Conservation (phyloP, 352 stramenopile genomes). For the Phytophthora megakarya region DNA sequence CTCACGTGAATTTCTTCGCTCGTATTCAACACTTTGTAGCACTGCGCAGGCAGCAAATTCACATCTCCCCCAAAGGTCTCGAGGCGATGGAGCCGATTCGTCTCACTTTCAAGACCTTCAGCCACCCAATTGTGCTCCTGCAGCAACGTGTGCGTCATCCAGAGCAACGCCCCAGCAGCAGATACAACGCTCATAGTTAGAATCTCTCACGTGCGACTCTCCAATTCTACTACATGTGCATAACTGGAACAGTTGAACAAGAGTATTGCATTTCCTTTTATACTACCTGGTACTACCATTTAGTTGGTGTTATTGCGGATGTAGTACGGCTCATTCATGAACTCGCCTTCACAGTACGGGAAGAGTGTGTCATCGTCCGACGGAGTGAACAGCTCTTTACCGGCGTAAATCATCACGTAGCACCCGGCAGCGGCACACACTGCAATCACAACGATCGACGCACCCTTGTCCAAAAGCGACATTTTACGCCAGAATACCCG, state of each 20-base stretch:
- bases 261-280: not conserved
- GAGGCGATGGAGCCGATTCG: not conserved
- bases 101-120: not conserved
- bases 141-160: constrained; percentile 45
- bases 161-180: constrained; percentile 43
- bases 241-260: not conserved
- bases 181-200: constrained; percentile 10
- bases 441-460: constrained; percentile 43
- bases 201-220: not conserved
- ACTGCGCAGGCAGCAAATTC: constrained; percentile 35
- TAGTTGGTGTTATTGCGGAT: constrained; percentile 41
- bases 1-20: constrained; percentile 37
- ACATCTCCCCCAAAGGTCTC: constrained; percentile 42
- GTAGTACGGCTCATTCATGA: constrained; percentile 54
- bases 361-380: constrained; percentile 45
- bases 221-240: not conserved
- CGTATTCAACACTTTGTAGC: constrained; percentile 16
- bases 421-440: constrained; percentile 48
- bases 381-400: constrained; percentile 61
- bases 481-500: constrained; percentile 49
- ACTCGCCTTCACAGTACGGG: constrained; percentile 62
- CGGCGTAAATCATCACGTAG: constrained; percentile 60
- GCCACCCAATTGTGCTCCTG: constrained; percentile 26
- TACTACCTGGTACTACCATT: not conserved
- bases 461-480: constrained; percentile 47